Base-by-base conservation (phyloP, 495 filamentous ascomycete species). In the Schizothecium vesticola region DNA sequence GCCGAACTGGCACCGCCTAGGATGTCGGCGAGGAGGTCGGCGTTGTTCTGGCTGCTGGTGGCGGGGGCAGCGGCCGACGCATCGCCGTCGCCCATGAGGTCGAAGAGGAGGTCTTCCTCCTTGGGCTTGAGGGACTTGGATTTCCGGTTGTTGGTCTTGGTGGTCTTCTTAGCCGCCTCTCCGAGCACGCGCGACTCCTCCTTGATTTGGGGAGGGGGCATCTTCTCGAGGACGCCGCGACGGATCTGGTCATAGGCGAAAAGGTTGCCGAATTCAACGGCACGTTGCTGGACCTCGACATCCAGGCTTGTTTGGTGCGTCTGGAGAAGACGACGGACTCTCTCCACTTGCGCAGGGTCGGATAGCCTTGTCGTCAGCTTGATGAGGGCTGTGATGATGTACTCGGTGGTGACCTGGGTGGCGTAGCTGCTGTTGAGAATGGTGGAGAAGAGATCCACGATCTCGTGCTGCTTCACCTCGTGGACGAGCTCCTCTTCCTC, bases 131-230 rank as follows among this genome's bases (percentile, higher is more conserved):
- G 82, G 4, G 88, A 89, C 76, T 91, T 96, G 28, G 87, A 85
- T 79, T 91, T 96, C 72, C 86, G 84, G 71, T 89, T 91, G 31
- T 88, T 82, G 55, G 87, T 87, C 76, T 92, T 92, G 73, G 87
- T 88, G 59, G 87, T 85, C 80, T 94, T 96, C 84, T 91, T 94
- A 61, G 88, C 80, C 8, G 92, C 89, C 71, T 94, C 91, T n/a
- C 94, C 92, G 16, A 97, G 81, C 8, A 97, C 92, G 55, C 94
- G 83, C 64, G 93, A 93, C 75, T 94, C 90, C 77, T 99, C 95
- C 64, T 93, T 92, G 72, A 98, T 97, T 76, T 98, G 94, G 9
- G 95, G 95, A 3, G 94, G 87, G 13, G 95, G 95, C 95, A 99
- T 99, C 75, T 93, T 92, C 80, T 99, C 95, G 2, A 99, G 82